Percentiles rank a stretch among this genome's conserved stretches.
phyloP scores from a whole-genome alignment of 805 yeast genomes.

The Blastobotrys mokoenaii region DNA sequence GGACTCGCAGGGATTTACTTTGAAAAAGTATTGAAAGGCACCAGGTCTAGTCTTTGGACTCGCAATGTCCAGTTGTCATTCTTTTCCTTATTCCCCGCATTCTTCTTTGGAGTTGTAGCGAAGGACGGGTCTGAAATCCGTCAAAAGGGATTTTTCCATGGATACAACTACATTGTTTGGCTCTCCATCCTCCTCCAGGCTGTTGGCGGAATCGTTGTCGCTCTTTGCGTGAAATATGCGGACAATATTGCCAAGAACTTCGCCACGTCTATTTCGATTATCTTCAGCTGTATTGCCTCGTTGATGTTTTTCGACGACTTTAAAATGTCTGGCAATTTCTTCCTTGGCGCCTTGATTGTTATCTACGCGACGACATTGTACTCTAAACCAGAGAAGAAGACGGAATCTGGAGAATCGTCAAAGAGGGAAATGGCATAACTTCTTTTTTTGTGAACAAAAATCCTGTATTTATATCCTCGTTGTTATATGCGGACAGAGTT shows the following conservation, averaged over 20 bases:
- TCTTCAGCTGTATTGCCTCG: constrained; percentile 29
- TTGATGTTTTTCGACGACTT: constrained; percentile 27
- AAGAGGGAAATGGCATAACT: too few relatives aligned
- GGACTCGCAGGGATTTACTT: constrained; percentile 36
- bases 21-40: constrained; percentile 33
- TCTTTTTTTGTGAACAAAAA: too few relatives aligned
- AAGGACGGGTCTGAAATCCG: constrained; percentile 28
- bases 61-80: constrained; percentile 33
- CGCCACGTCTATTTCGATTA: constrained; percentile 33
- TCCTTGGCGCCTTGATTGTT: constrained; percentile 28
- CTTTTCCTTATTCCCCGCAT: constrained; percentile 32
- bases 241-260: constrained; percentile 35
- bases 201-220: constrained; percentile 33
- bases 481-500: too few relatives aligned
- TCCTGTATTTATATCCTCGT: too few relatives aligned
- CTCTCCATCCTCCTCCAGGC: constrained; percentile 32
- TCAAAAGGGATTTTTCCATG: constrained; percentile 30
- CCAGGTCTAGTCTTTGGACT: constrained; percentile 31
- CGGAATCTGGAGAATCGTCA: too few relatives aligned
- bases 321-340: constrained; percentile 25
- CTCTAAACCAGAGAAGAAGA: constrained; percentile 5
- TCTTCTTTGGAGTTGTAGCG: constrained; percentile 27
- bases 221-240: constrained; percentile 34
- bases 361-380: constrained; percentile 30
- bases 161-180: constrained; percentile 30